Conservation (phyloP, 2,329 filamentous ascomycete genomes). For the Drechslerella stenobrocha region DNA sequence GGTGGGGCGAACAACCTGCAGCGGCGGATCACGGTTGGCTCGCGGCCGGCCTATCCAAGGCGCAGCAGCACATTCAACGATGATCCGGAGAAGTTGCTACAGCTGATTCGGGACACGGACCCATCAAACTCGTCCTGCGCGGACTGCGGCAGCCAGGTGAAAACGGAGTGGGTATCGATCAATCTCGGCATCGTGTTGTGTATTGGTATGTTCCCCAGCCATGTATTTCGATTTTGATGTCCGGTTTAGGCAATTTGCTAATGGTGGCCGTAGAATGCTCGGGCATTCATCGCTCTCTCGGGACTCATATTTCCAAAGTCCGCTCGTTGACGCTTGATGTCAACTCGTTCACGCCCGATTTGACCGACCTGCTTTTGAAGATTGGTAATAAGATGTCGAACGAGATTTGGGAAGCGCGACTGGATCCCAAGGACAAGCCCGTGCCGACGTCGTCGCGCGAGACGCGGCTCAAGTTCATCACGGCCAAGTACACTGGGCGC, state of each 20-base stretch:
- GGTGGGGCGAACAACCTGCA: conserved; percentile 65
- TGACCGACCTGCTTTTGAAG: conserved; percentile 87
- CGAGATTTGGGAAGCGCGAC: conserved; percentile 88
- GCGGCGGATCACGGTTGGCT: conserved; percentile 87
- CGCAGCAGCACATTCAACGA: conserved; percentile 76
- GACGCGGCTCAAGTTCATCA: conserved; percentile 92
- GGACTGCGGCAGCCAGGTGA: conserved; percentile 85
- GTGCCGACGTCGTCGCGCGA: conserved; percentile 77
- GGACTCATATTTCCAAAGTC: conserved; percentile 96
- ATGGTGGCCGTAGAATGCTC: conserved; percentile 76
- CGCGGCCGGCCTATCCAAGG: conserved; percentile 73
- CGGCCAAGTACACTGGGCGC: conserved; percentile 85
- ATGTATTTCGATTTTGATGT: not conserved
- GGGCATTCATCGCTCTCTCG: conserved; percentile 91
- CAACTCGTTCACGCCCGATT: conserved; percentile 93
- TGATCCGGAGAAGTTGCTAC: conserved; percentile 79
- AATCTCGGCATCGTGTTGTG: conserved; percentile 95
- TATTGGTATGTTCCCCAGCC: conserved; percentile 52
- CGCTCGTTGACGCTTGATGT: conserved; percentile 93
- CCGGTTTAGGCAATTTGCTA: conserved; percentile 6
- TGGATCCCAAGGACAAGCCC: conserved; percentile 75
- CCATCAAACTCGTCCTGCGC: conserved; percentile 92
- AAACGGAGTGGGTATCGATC: conserved; percentile 98
- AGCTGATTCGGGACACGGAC: conserved; percentile 84
- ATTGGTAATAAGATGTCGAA: conserved; percentile 95